These are phyloP conservation scores for Clitoria ternatea DNA, from an alignment of 306 rosid species.

Conservation along the genomic window DNA sequence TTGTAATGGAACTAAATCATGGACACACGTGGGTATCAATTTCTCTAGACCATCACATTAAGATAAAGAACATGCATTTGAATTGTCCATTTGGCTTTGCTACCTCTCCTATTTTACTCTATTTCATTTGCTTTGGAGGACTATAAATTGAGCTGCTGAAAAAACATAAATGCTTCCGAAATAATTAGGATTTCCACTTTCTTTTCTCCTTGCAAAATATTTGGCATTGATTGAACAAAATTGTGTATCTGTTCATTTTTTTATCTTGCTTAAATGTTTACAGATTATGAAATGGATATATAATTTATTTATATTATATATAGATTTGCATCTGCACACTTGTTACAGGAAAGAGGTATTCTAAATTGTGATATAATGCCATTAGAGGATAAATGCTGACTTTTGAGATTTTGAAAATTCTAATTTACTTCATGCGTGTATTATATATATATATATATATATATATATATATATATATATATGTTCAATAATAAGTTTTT, in stretches of 20 bases:
- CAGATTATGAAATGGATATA: neutral
- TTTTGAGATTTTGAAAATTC: too few relatives aligned
- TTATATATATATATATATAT: too few relatives aligned
- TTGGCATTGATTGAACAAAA: neutral
- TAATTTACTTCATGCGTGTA: too few relatives aligned
- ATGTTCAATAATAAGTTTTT: too few relatives aligned
- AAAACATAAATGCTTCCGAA: conserved; percentile 17
- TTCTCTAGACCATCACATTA: conserved; percentile 14
- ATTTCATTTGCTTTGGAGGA: neutral
- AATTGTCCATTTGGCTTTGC: neutral
- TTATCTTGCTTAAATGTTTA: neutral
- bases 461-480: too few relatives aligned
- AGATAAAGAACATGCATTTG: conserved; percentile 11
- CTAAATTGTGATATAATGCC: too few relatives aligned
- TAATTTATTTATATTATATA: neutral
- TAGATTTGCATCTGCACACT: too few relatives aligned
- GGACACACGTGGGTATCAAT: conserved; percentile 22
- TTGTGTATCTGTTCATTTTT: too few relatives aligned
- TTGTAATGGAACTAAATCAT: neutral
- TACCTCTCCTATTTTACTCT: neutral
- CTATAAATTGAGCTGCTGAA: conserved; percentile 7
- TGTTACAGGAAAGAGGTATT: too few relatives aligned
- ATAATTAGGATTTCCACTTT: neutral
- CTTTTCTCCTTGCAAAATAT: neutral
- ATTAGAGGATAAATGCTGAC: too few relatives aligned